Conservation (phyloP, 257 asterid species). For the Nicotiana attenuata region DNA sequence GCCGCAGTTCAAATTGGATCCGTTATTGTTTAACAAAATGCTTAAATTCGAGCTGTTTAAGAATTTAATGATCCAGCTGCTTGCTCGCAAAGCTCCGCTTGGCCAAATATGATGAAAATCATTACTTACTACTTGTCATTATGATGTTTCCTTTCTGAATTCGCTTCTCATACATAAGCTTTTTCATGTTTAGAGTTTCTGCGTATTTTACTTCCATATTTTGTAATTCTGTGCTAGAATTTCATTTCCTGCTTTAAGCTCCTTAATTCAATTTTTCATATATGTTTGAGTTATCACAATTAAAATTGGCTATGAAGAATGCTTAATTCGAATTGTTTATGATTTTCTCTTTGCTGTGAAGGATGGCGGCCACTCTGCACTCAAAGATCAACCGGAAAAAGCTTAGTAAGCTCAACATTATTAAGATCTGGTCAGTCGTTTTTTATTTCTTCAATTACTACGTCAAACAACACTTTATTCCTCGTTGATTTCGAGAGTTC, state of each 20-base stretch:
- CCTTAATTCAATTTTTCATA: background rate
- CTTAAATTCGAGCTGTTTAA: too few relatives aligned
- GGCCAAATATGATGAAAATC: conserved; percentile 2
- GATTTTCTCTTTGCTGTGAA: conserved; percentile 23
- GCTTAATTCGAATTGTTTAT: background rate
- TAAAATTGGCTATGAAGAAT: background rate
- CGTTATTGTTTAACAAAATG: too few relatives aligned
- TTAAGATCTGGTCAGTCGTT: conserved; percentile 58
- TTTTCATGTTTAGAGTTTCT: background rate
- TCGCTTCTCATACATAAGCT: background rate
- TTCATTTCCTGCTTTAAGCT: background rate
- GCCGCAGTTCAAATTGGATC: too few relatives aligned
- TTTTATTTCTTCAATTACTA: background rate
- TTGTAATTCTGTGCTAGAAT: background rate
- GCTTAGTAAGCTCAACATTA: conserved; percentile 69
- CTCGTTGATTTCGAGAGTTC: background rate
- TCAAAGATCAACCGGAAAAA: conserved; percentile 65
- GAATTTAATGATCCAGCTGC: background rate
- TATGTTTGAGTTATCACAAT: background rate
- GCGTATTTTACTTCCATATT: background rate
- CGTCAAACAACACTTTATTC: background rate
- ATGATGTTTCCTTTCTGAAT: background rate
- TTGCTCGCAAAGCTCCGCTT: background rate
- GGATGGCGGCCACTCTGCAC: conserved; percentile 98
- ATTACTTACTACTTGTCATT: background rate